Percentiles rank a stretch among this genome's conserved stretches.
Evolutionary conservation across 176 grass and related monocot genomes (phyloP).

Genomic region (Zizania latifolia): DNA sequence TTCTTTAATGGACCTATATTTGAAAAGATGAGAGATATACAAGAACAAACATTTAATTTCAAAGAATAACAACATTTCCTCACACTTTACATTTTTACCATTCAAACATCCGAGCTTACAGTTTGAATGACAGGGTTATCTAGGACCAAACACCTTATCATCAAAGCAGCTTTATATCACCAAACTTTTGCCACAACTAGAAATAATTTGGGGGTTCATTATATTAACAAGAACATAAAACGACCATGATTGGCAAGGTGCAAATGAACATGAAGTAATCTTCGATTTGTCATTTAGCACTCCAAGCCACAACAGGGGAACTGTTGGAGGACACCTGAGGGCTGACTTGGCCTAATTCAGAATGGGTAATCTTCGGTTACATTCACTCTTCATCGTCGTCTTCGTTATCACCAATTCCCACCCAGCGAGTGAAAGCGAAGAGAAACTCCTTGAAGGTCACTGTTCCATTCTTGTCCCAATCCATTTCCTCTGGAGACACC

Average conservation of each 20-base stretch:
- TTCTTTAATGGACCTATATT: not conserved
- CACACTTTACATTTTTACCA: not conserved
- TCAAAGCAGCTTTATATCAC: conserved; percentile 16
- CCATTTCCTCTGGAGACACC: conserved; percentile 81
- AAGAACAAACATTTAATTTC: not conserved
- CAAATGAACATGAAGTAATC: conserved; percentile 16
- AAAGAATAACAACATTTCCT: not conserved
- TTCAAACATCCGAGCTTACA: not conserved
- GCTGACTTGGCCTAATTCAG: conserved; percentile 9
- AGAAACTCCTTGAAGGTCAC: conserved; percentile 99
- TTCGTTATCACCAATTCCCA: conserved; percentile 75
- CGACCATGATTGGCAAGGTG: not conserved
- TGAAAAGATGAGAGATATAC: not conserved
- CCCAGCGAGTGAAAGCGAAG: conserved; percentile 93
- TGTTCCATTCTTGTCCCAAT: conserved; percentile 96
- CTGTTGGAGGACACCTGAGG: not conserved
- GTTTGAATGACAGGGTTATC: conserved; percentile 6
- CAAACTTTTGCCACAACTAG: conserved; percentile 17
- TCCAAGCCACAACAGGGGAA: not conserved
- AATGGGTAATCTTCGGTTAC: not conserved
- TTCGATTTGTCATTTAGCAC: conserved; percentile 11
- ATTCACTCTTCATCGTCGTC: conserved; percentile 46
- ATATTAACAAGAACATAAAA: conserved; percentile 30
- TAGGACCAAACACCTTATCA: not conserved
- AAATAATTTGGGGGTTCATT: conserved; percentile 10